Percentiles rank a stretch among this genome's conserved stretches.
Conservation (phyloP, 2,329 filamentous ascomycete species). For the Aureobasidium sp. region DNA sequence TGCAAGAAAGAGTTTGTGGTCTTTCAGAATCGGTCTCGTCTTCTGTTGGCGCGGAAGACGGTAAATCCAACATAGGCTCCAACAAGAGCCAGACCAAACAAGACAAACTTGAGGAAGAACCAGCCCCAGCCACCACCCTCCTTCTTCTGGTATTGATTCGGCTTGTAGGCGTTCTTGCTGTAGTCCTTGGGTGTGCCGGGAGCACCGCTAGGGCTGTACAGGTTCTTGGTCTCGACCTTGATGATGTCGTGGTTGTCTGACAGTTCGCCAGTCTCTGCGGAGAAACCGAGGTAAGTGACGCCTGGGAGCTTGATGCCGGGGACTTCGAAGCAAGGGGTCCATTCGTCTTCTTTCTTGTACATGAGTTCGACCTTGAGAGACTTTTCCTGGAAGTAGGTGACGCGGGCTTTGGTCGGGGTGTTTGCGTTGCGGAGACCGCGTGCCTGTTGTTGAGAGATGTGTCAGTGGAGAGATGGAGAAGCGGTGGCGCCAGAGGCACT, state of each 20-base stretch:
- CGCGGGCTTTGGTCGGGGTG: conserved; percentile 73
- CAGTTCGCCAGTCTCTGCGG: conserved; percentile 88
- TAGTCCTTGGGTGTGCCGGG: conserved; percentile 33
- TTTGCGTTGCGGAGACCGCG: conserved; percentile 74
- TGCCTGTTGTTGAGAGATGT: conserved; percentile 49
- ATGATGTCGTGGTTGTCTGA: conserved; percentile 98
- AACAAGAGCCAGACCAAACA: conserved; percentile 63
- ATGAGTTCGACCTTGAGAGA: conserved; percentile 82
- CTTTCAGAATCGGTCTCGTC: conserved; percentile 39
- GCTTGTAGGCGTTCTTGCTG: conserved; percentile 34
- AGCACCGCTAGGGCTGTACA: conserved; percentile 60
- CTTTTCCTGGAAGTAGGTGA: conserved; percentile 97
- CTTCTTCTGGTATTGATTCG: conserved; percentile 46
- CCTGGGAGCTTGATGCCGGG: conserved; percentile 65
- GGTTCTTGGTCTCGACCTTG: conserved; percentile 74
- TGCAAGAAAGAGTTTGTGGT: too few species aligned
- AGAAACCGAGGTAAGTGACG: conserved; percentile 58
- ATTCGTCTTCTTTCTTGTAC: conserved; percentile 85
- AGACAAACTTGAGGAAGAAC: conserved; percentile 74
- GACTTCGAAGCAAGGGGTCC: conserved; percentile 80
- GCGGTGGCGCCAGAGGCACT: conserved; percentile 22
- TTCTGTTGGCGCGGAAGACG: conserved; percentile 61
- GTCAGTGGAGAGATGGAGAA: conserved; percentile 1
- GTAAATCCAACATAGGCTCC: conserved; percentile 84
- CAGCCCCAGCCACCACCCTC: conserved; percentile 54